Percentiles rank a stretch among this genome's conserved stretches.
These are phyloP conservation scores for Guadua angustifolia DNA, from an alignment of 176 grass and related monocot genomes.

Conservation along the genomic window DNA sequence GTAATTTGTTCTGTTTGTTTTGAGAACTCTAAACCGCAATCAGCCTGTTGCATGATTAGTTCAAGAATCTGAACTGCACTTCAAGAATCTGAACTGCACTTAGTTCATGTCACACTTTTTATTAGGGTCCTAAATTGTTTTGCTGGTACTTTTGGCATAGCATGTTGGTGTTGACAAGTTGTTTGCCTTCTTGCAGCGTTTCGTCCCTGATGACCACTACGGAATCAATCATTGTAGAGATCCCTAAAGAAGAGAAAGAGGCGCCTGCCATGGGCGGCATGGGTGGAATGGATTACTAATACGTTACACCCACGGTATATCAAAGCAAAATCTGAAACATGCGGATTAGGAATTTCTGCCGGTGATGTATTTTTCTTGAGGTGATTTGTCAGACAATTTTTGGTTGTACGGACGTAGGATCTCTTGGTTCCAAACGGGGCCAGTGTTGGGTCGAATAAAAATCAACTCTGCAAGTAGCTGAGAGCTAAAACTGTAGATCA, in stretches of 20 bases:
- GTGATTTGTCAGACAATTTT: constrained; percentile 48
- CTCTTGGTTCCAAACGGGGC: constrained; percentile 28
- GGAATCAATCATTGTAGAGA: constrained; percentile 85
- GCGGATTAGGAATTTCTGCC: constrained; percentile 50
- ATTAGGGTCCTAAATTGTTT: background rate
- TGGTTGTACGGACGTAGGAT: constrained; percentile 44
- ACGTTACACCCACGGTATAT: constrained; percentile 19
- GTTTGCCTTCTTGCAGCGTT: constrained; percentile 55
- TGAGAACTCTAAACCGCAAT: background rate
- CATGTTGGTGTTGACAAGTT: background rate
- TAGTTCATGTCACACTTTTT: background rate
- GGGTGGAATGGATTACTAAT: constrained; percentile 94
- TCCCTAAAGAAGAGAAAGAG: constrained; percentile 82
- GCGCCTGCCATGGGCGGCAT: constrained; percentile 73
- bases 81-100: background rate
- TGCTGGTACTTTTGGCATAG: background rate
- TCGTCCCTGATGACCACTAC: constrained; percentile 97
- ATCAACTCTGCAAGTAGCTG: background rate
- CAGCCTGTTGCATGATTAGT: background rate
- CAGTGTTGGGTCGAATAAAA: constrained; percentile 31
- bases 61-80: background rate
- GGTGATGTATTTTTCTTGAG: constrained; percentile 45
- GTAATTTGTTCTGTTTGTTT: background rate
- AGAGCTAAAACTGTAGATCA: constrained; percentile 31
- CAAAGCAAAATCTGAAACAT: constrained; percentile 33